These are phyloP conservation scores for Coemansia sp. DNA, from an alignment of 192 early-diverging fungal species.

Conservation along the genomic window DNA sequence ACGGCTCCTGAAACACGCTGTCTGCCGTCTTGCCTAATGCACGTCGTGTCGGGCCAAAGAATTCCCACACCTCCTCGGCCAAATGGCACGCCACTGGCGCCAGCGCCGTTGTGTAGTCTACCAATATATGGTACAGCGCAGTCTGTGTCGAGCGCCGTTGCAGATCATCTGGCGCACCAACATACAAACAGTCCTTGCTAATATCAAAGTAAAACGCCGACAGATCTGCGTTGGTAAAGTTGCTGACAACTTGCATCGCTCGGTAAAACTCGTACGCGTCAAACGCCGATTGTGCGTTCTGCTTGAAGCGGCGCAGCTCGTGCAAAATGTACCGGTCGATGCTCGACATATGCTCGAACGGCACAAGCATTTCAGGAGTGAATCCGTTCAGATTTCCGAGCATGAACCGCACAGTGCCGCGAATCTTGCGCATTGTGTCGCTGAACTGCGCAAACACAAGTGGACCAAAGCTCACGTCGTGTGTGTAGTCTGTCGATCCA, in stretches of 20 bases:
- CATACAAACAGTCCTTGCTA: constrained; percentile 77
- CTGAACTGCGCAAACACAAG: constrained; percentile 62
- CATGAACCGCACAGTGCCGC: constrained; percentile 75
- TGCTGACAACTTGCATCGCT: constrained; percentile 63
- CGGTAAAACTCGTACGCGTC: constrained; percentile 63
- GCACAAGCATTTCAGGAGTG: constrained; percentile 34
- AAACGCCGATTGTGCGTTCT: constrained; percentile 57
- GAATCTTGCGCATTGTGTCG: constrained; percentile 72
- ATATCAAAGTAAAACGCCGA: constrained; percentile 82
- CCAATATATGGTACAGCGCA: constrained; percentile 63
- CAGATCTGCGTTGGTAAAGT: constrained; percentile 64
- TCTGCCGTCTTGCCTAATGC: constrained; percentile 40
- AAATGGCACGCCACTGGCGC: constrained; percentile 68
- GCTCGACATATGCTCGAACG: constrained; percentile 56
- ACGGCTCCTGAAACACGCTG: constrained; percentile 63
- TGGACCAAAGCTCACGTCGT: constrained; percentile 70
- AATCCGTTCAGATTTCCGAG: constrained; percentile 71
- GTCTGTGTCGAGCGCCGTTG: constrained; percentile 65
- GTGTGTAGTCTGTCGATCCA: constrained; percentile 72
- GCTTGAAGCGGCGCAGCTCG: constrained; percentile 64
- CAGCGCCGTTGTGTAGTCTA: constrained; percentile 60
- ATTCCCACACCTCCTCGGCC: constrained; percentile 74
- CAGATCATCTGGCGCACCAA: constrained; percentile 38
- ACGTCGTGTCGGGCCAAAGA: constrained; percentile 49
- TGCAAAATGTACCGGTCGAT: constrained; percentile 58